phyloP scores from a whole-genome alignment of 768 basidiomycete genomes.

The Lactarius deliciosus region DNA sequence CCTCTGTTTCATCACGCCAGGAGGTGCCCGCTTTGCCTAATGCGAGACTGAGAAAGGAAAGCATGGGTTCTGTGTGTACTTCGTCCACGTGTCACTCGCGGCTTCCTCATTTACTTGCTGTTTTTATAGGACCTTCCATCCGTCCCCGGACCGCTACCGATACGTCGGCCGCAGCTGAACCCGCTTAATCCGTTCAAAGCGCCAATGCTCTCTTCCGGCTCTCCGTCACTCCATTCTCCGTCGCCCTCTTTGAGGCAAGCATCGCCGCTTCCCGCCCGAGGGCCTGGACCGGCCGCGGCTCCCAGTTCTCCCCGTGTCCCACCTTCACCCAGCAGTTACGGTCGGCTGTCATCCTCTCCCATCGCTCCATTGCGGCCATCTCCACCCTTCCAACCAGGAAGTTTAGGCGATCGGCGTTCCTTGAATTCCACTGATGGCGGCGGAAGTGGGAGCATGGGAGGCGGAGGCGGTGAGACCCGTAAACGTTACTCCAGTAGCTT shows the following conservation, averaged over 20 bases:
- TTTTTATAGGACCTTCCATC: conserved; percentile 39
- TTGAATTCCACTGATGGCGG: conserved; percentile 34
- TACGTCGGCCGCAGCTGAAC: conserved; percentile 45
- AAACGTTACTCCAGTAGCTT: conserved; percentile 81
- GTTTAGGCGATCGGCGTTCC: conserved; percentile 44
- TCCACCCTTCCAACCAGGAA: conserved; percentile 42
- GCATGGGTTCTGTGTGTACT: conserved; percentile 41
- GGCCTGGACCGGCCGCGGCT: conserved; percentile 38
- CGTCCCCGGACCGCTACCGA: conserved; percentile 43
- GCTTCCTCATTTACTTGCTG: conserved; percentile 2
- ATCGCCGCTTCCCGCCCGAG: conserved; percentile 43
- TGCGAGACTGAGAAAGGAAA: conserved; percentile 52
- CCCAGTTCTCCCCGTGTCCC: conserved; percentile 43
- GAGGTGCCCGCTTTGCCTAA: conserved; percentile 25
- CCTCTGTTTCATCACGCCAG: conserved; percentile 41
- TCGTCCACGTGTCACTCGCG: conserved; percentile 13
- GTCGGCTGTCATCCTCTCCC: conserved; percentile 34
- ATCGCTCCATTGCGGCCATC: conserved; percentile 42
- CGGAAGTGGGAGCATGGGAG: conserved; percentile 26
- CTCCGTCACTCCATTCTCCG: conserved; percentile 49
- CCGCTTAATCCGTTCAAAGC: conserved; percentile 51
- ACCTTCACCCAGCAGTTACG: conserved; percentile 41
- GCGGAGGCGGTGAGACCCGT: conserved; percentile 34
- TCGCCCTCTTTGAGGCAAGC: conserved; percentile 49
- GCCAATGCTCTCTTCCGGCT: conserved; percentile 47